phyloP scores from a whole-genome alignment of 352 stramenopile genomes.

The Pythium guiyangense region DNA sequence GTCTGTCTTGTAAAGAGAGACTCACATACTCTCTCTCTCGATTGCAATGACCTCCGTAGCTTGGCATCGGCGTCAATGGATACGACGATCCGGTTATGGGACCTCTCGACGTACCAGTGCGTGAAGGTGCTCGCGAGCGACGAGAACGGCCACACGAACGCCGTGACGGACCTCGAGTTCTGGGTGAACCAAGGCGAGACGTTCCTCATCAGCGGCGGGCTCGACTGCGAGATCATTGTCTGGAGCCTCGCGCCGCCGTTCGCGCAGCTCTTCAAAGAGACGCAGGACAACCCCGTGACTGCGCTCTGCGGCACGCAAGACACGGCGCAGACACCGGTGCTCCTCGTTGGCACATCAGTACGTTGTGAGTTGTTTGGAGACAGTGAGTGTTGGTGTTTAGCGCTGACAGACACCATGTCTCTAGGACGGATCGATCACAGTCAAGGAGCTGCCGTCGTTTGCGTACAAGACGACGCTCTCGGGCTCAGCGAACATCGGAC shows the following conservation, averaged over 20 bases:
- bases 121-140: constrained; percentile 68
- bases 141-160: constrained; percentile 71
- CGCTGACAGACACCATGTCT: background rate
- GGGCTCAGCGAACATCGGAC: constrained; percentile 53
- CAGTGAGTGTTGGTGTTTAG: background rate
- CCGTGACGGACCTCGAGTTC: constrained; percentile 84
- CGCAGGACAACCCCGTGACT: constrained; percentile 69
- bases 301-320: constrained; percentile 73
- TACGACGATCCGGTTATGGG: constrained; percentile 79
- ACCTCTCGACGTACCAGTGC: constrained; percentile 77
- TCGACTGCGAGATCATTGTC: constrained; percentile 82
- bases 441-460: constrained; percentile 83
- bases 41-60: constrained; percentile 10
- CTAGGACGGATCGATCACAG: constrained; percentile 71
- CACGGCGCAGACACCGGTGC: constrained; percentile 51
- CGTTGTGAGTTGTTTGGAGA: constrained; percentile 12
- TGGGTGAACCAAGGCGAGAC: constrained; percentile 83
- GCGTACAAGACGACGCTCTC: constrained; percentile 80
- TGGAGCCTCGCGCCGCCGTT: constrained; percentile 77
- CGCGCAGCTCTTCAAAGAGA: constrained; percentile 79
- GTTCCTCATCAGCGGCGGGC: constrained; percentile 80
- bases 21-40: constrained; percentile 3
- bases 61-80: constrained; percentile 77
- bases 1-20: background rate
- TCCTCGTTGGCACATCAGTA: constrained; percentile 75